Evolutionary conservation across 2,329 filamentous ascomycete species (phyloP).

Genomic region (Chaetomiaceae sp.): DNA sequence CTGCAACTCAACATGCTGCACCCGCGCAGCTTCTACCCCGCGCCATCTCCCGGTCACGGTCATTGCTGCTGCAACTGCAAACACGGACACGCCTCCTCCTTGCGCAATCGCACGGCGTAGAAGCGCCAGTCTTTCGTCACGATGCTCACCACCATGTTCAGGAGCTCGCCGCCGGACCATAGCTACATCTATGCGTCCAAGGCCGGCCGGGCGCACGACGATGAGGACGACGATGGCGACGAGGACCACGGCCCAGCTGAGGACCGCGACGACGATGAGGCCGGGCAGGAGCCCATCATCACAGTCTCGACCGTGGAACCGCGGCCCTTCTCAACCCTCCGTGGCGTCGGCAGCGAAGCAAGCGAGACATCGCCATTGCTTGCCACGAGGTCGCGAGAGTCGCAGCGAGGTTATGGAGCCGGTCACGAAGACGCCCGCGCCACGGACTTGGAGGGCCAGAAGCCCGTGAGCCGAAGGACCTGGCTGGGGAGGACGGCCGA

Average conservation of each 20-base stretch:
- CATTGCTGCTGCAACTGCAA: background rate
- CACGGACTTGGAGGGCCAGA: slow-evolving; percentile 48
- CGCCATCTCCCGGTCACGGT: background rate
- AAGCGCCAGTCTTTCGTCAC: too few relatives aligned
- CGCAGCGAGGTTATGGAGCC: slow-evolving; percentile 19
- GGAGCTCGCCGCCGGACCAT: slow-evolving; percentile 39
- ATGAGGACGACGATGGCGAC: slow-evolving; percentile 14
- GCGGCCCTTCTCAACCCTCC: background rate
- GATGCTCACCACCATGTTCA: slow-evolving; percentile 36
- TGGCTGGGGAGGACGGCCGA: slow-evolving; percentile 33
- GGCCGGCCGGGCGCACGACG: slow-evolving; percentile 19
- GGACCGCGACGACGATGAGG: slow-evolving; percentile 10
- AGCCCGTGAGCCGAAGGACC: slow-evolving; percentile 28
- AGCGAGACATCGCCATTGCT: slow-evolving; percentile 46
- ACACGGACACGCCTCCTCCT: too few relatives aligned
- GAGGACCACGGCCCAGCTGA: slow-evolving; percentile 16
- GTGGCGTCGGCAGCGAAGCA: slow-evolving; percentile 10
- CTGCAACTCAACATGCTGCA: too few relatives aligned
- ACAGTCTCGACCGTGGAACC: background rate
- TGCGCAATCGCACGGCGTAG: too few relatives aligned
- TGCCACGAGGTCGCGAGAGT: slow-evolving; percentile 27
- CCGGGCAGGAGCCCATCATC: slow-evolving; percentile 5
- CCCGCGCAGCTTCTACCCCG: too few relatives aligned
- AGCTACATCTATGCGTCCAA: slow-evolving; percentile 7
- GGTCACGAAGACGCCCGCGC: slow-evolving; percentile 21